phyloP scores from a whole-genome alignment of 352 stramenopile genomes.

The Pythium scleroteichum region DNA sequence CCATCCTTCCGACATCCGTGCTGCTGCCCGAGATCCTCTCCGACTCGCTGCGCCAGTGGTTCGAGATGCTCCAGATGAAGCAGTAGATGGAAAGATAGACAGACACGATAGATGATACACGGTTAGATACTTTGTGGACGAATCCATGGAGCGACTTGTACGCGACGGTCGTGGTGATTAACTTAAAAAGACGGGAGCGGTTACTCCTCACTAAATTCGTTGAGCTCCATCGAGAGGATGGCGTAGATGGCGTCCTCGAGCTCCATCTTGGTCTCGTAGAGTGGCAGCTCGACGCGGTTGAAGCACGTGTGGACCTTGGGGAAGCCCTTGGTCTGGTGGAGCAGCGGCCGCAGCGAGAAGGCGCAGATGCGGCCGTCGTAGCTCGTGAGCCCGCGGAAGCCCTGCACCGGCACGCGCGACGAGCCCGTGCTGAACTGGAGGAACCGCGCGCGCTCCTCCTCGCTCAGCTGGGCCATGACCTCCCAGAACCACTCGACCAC shows the following conservation, averaged over 20 bases:
- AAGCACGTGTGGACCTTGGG: conserved; percentile 85
- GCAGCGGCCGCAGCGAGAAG: conserved; percentile 64
- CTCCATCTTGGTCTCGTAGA: conserved; percentile 87
- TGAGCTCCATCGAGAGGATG: conserved; percentile 96
- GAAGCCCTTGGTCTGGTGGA: conserved; percentile 62
- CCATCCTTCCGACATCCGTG: conserved; percentile 95
- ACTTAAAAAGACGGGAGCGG: neutral
- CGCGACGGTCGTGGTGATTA: neutral
- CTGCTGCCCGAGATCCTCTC: conserved; percentile 98
- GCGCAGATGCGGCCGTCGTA: conserved; percentile 82
- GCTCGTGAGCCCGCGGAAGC: conserved; percentile 80
- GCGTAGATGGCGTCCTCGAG: conserved; percentile 94
- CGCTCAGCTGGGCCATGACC: conserved; percentile 47
- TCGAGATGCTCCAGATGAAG: conserved; percentile 95
- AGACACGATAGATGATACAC: conserved; percentile 12
- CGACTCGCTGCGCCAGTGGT: conserved; percentile 99
- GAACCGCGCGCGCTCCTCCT: conserved; percentile 80
- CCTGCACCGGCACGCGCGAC: conserved; percentile 82
- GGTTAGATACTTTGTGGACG: neutral
- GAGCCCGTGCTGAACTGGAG: conserved; percentile 88
- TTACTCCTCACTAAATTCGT: conserved; percentile 91
- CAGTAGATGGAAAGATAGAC: conserved; percentile 26
- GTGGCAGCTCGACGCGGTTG: conserved; percentile 77
- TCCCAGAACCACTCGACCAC: conserved; percentile 84
- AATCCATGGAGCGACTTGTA: neutral